A percentile compares a stretch with the other conserved stretches of the same genome.
These are phyloP conservation scores for Bullera alba DNA, from an alignment of 768 basidiomycete genomes.

Conservation along the genomic window DNA sequence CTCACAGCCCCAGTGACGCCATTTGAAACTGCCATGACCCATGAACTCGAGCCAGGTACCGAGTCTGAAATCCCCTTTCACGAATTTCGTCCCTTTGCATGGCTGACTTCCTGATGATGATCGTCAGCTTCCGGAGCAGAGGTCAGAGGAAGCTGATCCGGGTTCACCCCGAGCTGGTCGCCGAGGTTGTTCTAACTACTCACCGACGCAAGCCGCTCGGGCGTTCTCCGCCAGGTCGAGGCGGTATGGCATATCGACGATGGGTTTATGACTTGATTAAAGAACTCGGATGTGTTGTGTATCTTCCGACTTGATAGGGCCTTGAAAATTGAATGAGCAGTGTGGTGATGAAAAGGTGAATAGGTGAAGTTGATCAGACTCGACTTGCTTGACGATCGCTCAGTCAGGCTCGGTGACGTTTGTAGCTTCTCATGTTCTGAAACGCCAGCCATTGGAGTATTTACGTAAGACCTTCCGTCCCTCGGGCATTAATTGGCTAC, in stretches of 20 bases:
- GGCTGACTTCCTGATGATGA: slow-evolving; percentile 22
- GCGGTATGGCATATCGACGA: slow-evolving; percentile 25
- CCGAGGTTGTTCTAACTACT: too few relatives aligned
- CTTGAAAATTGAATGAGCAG: too few relatives aligned
- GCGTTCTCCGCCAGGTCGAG: slow-evolving; percentile 22
- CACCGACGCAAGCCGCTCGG: slow-evolving; percentile 28
- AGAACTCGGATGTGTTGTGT: neutral
- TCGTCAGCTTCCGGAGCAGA: neutral
- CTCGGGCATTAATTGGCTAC: neutral
- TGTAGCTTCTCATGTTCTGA: neutral
- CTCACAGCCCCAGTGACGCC: slow-evolving; percentile 87
- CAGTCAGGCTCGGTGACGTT: neutral
- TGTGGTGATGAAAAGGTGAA: slow-evolving; percentile 3
- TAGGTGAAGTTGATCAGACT: neutral
- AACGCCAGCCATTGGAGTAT: too few relatives aligned
- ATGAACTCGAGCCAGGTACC: slow-evolving; percentile 68
- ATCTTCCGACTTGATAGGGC: neutral
- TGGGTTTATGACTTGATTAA: neutral
- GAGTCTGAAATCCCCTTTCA: slow-evolving; percentile 65
- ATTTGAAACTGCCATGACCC: slow-evolving; percentile 62
- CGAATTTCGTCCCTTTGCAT: slow-evolving; percentile 60
- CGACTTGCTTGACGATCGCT: neutral
- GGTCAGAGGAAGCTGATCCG: neutral
- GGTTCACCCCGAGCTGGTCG: neutral
- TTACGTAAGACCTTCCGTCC: neutral